phyloP scores from a whole-genome alignment of 208 protist species.

The Crithidia thermophila region DNA sequence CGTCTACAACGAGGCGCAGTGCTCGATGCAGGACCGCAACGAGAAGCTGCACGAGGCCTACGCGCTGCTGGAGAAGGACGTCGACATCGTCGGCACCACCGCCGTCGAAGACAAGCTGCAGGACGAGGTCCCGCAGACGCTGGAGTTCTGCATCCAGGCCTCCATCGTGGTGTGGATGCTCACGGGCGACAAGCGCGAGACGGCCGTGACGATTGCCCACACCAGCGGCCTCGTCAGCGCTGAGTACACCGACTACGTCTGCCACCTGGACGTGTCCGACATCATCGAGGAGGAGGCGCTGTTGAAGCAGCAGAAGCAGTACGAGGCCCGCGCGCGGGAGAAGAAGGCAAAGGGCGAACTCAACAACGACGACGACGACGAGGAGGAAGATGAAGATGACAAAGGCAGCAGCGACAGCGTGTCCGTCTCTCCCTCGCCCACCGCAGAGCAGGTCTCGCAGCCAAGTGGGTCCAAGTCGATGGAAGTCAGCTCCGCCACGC shows the following conservation, averaged over 20 bases:
- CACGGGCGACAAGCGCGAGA: constrained; percentile 98
- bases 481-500: constrained; percentile 8
- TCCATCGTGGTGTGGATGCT: constrained; percentile 97
- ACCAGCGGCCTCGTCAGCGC: constrained; percentile 53
- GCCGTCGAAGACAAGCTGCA: constrained; percentile 97
- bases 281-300: constrained; percentile 35
- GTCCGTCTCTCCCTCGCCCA: not conserved
- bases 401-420: not conserved
- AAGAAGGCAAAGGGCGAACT: constrained; percentile 9
- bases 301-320: constrained; percentile 23
- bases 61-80: constrained; percentile 74
- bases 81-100: constrained; percentile 92
- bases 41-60: constrained; percentile 67
- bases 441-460: not conserved
- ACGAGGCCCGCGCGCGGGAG: not conserved
- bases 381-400: constrained; percentile 4
- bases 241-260: constrained; percentile 30
- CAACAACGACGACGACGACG: not conserved
- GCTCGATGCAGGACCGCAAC: constrained; percentile 55
- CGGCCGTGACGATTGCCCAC: constrained; percentile 96
- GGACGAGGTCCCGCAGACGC: constrained; percentile 93
- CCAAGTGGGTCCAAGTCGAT: not conserved
- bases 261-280: constrained; percentile 55
- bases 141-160: constrained; percentile 83
- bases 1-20: constrained; percentile 62